Base-by-base conservation (phyloP, 83 land plant species). In the Thuja plicata region DNA sequence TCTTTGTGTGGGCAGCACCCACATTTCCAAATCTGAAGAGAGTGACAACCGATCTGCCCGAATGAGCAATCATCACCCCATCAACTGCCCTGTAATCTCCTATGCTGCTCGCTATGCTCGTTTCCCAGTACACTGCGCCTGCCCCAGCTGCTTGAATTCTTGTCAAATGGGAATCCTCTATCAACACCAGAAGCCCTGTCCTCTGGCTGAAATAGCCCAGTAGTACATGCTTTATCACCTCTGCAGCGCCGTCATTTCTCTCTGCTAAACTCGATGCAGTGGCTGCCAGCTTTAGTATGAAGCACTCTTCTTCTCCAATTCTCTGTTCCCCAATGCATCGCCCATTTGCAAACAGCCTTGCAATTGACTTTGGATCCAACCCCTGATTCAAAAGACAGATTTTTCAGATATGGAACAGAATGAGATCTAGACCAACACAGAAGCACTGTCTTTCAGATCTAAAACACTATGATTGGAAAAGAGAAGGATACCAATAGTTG, bases 201-300 rank as follows among this genome's bases (percentile, higher is more conserved):
- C 91, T 86, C 87, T 94, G 94, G 91, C 97, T 94, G 89, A 95
- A 95, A 91, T 91, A 95, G 1, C 96, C 97, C 48, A 91, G 38
- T 19, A 91, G 83, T 16, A 84, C 91, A 66, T 95, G 97, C 92
- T 91, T 91, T 76, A 95, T 95, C 86, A 92, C 90, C 91, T 95
- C 97, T 16, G 93, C 93, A 1, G 92, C 81, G 88, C 74, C 92
- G 70, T 94, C 93, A 76, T 94, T 92, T 50, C 96, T 83, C 10
- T 86, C 92, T 9, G 90, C 88, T 2, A 95, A 89, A 6, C 82
- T 89, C 3, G 89, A 30, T 4, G 88, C 85, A 19, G 91, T 92
- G 8, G 93, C 94, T 16, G 94, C 86, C 52, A 95, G 41, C 87
- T 94, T 94, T 55, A 95, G 24, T 38, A 95, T 93, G 71, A 95